Percentiles rank a stretch among this genome's conserved stretches.
Conservation (phyloP, 345 rosid species). For the Gossypium stocksii region DNA sequence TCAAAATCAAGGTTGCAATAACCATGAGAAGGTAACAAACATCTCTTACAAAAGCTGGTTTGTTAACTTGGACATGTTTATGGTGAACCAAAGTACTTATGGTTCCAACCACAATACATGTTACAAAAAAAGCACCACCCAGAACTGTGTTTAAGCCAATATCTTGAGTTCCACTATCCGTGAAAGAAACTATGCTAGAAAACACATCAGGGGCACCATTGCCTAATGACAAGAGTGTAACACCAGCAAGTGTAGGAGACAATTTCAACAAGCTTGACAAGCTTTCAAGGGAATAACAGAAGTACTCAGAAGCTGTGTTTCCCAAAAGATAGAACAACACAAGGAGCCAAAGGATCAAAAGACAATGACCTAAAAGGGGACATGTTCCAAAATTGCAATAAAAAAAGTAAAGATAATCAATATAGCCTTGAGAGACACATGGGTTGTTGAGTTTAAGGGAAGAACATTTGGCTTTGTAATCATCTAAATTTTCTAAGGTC, state of each 20-base stretch:
- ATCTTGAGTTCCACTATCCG: conserved; percentile 51
- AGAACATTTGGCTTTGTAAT: conserved; percentile 50
- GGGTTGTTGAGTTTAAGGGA: conserved; percentile 41
- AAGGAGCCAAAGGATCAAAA: conserved; percentile 61
- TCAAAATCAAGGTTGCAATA: conserved; percentile 45
- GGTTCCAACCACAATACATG: conserved; percentile 82
- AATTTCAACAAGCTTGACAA: conserved; percentile 58
- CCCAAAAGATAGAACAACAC: conserved; percentile 78
- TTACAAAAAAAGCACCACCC: conserved; percentile 75
- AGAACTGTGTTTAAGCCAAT: conserved; percentile 64
- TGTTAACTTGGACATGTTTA: conserved; percentile 40
- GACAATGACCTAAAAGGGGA: conserved; percentile 48
- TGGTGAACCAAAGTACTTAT: conserved; percentile 44
- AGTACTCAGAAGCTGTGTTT: conserved; percentile 86
- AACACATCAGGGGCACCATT: conserved; percentile 92
- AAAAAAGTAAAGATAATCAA: conserved; percentile 61
- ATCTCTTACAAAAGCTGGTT: conserved; percentile 64
- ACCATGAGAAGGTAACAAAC: conserved; percentile 56
- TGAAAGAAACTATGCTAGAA: conserved; percentile 67
- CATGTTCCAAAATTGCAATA: conserved; percentile 58
- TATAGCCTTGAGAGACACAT: conserved; percentile 65
- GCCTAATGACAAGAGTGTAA: conserved; percentile 87
- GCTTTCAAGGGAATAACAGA: conserved; percentile 76
- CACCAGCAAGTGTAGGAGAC: conserved; percentile 84
- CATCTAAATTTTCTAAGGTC: conserved; percentile 29